Conservation (phyloP, 192 early-diverging fungal species). For the Coemansia sp. region DNA sequence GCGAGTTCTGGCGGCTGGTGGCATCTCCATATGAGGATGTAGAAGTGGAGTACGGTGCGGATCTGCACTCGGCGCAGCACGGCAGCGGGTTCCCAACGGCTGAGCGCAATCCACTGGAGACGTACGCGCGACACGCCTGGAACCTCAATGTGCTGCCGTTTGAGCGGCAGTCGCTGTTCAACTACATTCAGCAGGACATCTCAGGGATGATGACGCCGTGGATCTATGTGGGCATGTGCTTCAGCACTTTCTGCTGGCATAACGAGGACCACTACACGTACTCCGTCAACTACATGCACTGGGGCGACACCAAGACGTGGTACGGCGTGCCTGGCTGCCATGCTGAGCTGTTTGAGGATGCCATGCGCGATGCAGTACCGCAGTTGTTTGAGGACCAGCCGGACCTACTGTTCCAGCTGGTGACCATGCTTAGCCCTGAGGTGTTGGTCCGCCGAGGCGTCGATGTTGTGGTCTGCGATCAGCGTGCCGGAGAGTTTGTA, state of each 20-base stretch:
- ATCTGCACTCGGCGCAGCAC: conserved; percentile 85
- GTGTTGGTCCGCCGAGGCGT: conserved; percentile 72
- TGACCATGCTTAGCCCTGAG: conserved; percentile 85
- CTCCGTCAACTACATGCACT: conserved; percentile 95
- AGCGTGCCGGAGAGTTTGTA: conserved; percentile 90
- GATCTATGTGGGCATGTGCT: conserved; percentile 95
- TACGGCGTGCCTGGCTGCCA: conserved; percentile 87
- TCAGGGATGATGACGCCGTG: conserved; percentile 98
- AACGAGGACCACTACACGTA: conserved; percentile 97
- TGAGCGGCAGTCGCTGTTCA: conserved; percentile 78
- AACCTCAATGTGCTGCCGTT: conserved; percentile 88
- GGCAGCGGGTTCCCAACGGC: conserved; percentile 88
- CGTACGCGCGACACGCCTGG: conserved; percentile 74
- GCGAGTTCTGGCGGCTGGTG: conserved; percentile 92
- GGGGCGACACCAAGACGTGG: conserved; percentile 98
- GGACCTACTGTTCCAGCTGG: conserved; percentile 90
- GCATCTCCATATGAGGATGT: conserved; percentile 84
- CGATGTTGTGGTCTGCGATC: conserved; percentile 75
- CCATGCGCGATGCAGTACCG: conserved; percentile 76
- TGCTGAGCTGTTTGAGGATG: conserved; percentile 79
- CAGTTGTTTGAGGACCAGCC: conserved; percentile 89
- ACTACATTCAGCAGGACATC: conserved; percentile 88
- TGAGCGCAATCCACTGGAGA: conserved; percentile 64
- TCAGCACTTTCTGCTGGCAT: conserved; percentile 98
- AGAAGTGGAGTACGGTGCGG: conserved; percentile 96